These are phyloP conservation scores for Mycena pura DNA, from an alignment of 768 basidiomycete genomes.

Conservation along the genomic window DNA sequence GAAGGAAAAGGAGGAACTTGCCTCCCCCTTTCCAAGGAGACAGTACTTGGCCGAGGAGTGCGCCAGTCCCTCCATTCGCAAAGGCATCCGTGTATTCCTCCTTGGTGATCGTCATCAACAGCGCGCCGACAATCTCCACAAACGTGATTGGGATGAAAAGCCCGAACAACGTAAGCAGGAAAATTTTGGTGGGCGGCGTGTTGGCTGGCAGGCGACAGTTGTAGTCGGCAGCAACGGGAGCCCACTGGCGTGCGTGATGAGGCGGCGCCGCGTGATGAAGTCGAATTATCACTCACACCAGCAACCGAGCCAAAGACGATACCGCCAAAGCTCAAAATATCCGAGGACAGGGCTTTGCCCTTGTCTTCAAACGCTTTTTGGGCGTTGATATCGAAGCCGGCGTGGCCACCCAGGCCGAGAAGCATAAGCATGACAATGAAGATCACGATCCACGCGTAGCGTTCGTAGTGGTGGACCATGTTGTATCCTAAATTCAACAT, in stretches of 20 bases:
- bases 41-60: conserved; percentile 50
- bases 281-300: conserved; percentile 42
- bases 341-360: conserved; percentile 51
- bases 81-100: conserved; percentile 48
- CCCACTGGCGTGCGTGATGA: conserved; percentile 40
- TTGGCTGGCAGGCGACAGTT: conserved; percentile 55
- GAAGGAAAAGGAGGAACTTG: conserved; percentile 43
- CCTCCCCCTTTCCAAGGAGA: conserved; percentile 50
- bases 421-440: conserved; percentile 57
- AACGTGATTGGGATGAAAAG: conserved; percentile 55
- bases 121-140: conserved; percentile 43
- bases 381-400: conserved; percentile 51
- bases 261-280: neutral
- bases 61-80: conserved; percentile 48
- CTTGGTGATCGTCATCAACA: conserved; percentile 49
- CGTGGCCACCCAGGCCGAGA: conserved; percentile 54
- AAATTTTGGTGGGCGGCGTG: conserved; percentile 50
- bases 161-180: conserved; percentile 57
- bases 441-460: conserved; percentile 60
- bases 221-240: conserved; percentile 61
- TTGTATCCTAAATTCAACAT: conserved; percentile 38
- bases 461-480: conserved; percentile 55
- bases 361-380: conserved; percentile 49
- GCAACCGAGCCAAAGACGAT: conserved; percentile 56
- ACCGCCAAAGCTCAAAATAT: conserved; percentile 58